phyloP scores from a whole-genome alignment of 2,329 filamentous ascomycete genomes.

The Passalora sequoiae region DNA sequence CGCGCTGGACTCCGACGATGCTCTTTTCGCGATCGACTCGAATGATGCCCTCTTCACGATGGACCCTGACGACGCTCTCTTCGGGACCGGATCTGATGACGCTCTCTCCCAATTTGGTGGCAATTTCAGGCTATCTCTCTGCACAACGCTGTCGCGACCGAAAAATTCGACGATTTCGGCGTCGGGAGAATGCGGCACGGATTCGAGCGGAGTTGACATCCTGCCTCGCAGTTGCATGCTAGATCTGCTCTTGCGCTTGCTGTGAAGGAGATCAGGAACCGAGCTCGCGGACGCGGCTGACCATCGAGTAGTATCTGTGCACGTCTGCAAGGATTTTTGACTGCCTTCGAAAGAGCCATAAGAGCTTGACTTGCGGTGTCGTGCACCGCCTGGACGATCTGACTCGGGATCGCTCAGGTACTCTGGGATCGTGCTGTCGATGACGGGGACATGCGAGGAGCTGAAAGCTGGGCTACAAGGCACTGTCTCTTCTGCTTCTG shows the following conservation, averaged over 20 bases:
- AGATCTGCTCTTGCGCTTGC: constrained; percentile 20
- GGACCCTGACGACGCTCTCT: too few species aligned
- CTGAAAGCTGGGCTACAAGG: constrained; percentile 1
- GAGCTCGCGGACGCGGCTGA: constrained; percentile 27
- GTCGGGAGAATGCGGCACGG: constrained; percentile 24
- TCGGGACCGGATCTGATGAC: not conserved
- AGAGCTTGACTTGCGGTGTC: constrained; percentile 28
- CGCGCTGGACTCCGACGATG: too few species aligned
- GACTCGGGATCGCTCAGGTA: constrained; percentile 28
- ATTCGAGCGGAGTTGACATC: constrained; percentile 23
- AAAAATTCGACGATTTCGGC: constrained; percentile 6
- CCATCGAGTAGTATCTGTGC: constrained; percentile 24
- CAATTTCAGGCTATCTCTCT: not conserved
- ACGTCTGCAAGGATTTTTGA: constrained; percentile 14
- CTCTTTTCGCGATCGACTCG: too few species aligned
- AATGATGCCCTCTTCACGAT: too few species aligned
- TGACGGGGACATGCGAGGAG: constrained; percentile 17
- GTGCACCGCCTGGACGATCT: constrained; percentile 14
- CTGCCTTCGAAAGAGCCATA: constrained; percentile 27
- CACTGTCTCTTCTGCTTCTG: constrained; percentile 8
- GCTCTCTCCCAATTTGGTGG: constrained; percentile 1
- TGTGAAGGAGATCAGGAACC: constrained; percentile 29
- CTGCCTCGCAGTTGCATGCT: constrained; percentile 6
- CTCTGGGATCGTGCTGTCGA: constrained; percentile 20
- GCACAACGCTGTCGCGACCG: not conserved